phyloP scores from a whole-genome alignment of 2,329 filamentous ascomycete species.

The Amauroascus verrucosus region DNA sequence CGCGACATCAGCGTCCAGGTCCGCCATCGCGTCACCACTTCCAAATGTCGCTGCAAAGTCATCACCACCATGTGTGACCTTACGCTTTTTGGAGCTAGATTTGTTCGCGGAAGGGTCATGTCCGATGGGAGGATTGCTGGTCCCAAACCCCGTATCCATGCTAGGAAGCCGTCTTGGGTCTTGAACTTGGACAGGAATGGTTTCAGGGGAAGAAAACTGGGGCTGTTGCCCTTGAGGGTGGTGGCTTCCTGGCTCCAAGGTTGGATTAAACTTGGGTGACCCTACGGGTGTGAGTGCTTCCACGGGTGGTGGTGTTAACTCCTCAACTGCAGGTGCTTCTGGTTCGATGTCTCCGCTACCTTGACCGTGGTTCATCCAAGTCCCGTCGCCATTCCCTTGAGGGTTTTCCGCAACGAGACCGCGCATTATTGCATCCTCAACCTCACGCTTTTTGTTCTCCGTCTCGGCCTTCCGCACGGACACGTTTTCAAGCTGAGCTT shows the following conservation, averaged over 20 bases:
- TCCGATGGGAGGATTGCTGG: not conserved
- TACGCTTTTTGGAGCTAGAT: conserved; percentile 39
- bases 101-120: conserved; percentile 13
- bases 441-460: conserved; percentile 73
- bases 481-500: conserved; percentile 54
- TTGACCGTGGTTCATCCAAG: conserved; percentile 5
- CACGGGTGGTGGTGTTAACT: conserved; percentile 61
- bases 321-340: conserved; percentile 20
- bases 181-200: not conserved
- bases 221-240: not conserved
- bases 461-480: conserved; percentile 58
- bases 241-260: not conserved
- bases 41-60: conserved; percentile 37
- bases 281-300: conserved; percentile 64
- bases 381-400: conserved; percentile 27
- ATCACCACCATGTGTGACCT: conserved; percentile 37
- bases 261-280: conserved; percentile 33
- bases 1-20: conserved; percentile 52
- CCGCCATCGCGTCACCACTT: conserved; percentile 44
- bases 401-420: conserved; percentile 57
- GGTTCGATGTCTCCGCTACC: not conserved
- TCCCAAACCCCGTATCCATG: not conserved
- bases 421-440: conserved; percentile 84
- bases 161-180: not conserved
- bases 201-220: not conserved